Conservation (phyloP, 768 basidiomycete genomes). For the Lepiota venenata region DNA sequence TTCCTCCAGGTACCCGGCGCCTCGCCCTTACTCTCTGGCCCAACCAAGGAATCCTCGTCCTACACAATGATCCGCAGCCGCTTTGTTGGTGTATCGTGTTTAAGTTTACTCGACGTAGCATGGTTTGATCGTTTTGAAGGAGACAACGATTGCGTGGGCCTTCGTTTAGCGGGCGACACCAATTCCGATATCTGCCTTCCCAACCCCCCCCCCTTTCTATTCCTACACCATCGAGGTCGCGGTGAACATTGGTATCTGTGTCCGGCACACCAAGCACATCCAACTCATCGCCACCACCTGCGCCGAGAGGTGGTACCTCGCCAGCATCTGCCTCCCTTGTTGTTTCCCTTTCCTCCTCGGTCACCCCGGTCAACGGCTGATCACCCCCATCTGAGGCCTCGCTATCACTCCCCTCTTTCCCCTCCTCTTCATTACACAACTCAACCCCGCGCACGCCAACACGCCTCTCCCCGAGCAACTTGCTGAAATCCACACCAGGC, state of each 20-base stretch:
- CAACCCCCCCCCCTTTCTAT: too few relatives aligned
- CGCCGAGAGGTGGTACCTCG: not conserved
- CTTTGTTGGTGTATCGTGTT: not conserved
- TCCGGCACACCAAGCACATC: conserved; percentile 10
- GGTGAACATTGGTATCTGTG: not conserved
- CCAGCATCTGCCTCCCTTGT: not conserved
- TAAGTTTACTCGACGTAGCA: too few relatives aligned
- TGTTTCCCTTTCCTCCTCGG: too few relatives aligned
- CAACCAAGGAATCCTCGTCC: too few relatives aligned
- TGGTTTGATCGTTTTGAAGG: too few relatives aligned
- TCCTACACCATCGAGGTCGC: conserved; percentile 6
- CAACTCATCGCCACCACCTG: not conserved
- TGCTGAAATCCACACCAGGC: conserved; percentile 60
- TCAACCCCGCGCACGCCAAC: conserved; percentile 29
- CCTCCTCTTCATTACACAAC: conserved; percentile 20
- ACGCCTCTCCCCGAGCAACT: conserved; percentile 38
- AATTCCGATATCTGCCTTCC: not conserved
- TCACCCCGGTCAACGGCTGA: too few relatives aligned
- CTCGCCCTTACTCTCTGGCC: conserved; percentile 4
- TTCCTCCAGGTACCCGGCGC: not conserved
- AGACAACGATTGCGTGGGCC: too few relatives aligned
- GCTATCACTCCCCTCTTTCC: conserved; percentile 15
- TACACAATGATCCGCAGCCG: not conserved
- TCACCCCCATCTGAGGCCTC: conserved; percentile 5
- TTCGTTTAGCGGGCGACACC: not conserved